Evolutionary conservation across 352 stramenopile species (phyloP).

Genomic region (Phytopythium mirpurense): DNA sequence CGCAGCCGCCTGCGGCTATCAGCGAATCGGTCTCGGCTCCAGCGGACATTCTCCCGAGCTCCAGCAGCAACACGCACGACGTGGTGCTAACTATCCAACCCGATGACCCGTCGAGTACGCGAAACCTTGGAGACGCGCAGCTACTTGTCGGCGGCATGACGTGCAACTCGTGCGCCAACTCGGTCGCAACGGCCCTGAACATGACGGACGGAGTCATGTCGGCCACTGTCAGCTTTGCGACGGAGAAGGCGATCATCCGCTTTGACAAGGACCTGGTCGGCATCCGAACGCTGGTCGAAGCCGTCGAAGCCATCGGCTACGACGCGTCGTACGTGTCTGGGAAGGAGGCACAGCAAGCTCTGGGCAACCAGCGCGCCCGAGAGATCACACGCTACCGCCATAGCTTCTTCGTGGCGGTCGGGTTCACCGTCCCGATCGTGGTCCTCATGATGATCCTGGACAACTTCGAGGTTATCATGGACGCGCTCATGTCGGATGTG

Average conservation of each 20-base stretch:
- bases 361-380: constrained; percentile 76
- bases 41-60: neutral
- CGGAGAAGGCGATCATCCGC: constrained; percentile 72
- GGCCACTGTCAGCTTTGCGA: constrained; percentile 83
- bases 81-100: constrained; percentile 29
- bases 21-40: neutral
- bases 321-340: constrained; percentile 72
- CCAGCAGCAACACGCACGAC: constrained; percentile 11
- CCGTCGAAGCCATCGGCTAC: constrained; percentile 88
- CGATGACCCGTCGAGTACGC: constrained; percentile 27
- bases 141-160: constrained; percentile 88
- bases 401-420: constrained; percentile 82
- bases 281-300: constrained; percentile 82
- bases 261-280: constrained; percentile 76
- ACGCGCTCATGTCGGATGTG: constrained; percentile 40
- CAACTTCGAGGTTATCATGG: constrained; percentile 59
- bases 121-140: constrained; percentile 54
- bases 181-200: constrained; percentile 85
- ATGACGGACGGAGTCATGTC: constrained; percentile 68
- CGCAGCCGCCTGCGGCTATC: neutral
- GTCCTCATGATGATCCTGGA: constrained; percentile 90
- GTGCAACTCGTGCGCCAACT: constrained; percentile 89
- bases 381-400: constrained; percentile 77
- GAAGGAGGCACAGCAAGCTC: constrained; percentile 64
- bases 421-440: constrained; percentile 94